A percentile compares a stretch with the other conserved stretches of the same genome.
Evolutionary conservation across 2,329 filamentous ascomycete species (phyloP).

Genomic region (Leptographium galeiforme): DNA sequence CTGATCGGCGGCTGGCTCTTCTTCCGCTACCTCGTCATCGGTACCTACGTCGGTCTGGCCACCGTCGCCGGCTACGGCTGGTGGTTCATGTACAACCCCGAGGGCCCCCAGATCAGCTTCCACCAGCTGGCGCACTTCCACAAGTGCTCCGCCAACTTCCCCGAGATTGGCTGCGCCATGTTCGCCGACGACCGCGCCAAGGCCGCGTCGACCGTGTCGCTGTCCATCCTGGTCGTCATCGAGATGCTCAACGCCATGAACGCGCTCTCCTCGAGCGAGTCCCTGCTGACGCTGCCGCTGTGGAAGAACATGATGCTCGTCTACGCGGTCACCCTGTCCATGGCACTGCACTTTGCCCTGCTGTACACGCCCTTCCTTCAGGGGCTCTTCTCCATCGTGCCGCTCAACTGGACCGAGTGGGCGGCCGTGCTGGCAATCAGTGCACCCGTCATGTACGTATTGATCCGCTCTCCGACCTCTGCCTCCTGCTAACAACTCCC

Average conservation of each 20-base stretch:
- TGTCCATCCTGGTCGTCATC: constrained; percentile 88
- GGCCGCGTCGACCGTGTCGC: constrained; percentile 80
- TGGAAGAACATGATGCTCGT: constrained; percentile 99
- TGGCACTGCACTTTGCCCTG: constrained; percentile 88
- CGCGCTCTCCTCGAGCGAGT: constrained; percentile 88
- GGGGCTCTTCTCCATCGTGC: constrained; percentile 77
- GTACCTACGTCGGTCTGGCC: constrained; percentile 84
- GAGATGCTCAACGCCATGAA: constrained; percentile 99
- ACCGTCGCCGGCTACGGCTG: constrained; percentile 97
- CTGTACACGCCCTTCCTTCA: constrained; percentile 87
- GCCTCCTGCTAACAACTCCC: background rate
- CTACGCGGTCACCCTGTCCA: constrained; percentile 83
- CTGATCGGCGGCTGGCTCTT: constrained; percentile 94
- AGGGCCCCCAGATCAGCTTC: constrained; percentile 84
- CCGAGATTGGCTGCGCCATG: constrained; percentile 84
- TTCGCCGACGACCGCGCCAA: constrained; percentile 78
- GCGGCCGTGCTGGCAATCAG: constrained; percentile 81
- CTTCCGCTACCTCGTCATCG: constrained; percentile 93
- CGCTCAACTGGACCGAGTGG: constrained; percentile 79
- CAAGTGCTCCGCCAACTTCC: constrained; percentile 72
- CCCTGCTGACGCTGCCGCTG: constrained; percentile 80
- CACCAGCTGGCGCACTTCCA: constrained; percentile 88
- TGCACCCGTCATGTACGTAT: constrained; percentile 76
- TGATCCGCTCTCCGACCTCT: background rate
- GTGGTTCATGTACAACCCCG: constrained; percentile 97